Base-by-base conservation (phyloP, 2,329 filamentous ascomycete genomes). In the Cercospora zeae-maydis region DNA sequence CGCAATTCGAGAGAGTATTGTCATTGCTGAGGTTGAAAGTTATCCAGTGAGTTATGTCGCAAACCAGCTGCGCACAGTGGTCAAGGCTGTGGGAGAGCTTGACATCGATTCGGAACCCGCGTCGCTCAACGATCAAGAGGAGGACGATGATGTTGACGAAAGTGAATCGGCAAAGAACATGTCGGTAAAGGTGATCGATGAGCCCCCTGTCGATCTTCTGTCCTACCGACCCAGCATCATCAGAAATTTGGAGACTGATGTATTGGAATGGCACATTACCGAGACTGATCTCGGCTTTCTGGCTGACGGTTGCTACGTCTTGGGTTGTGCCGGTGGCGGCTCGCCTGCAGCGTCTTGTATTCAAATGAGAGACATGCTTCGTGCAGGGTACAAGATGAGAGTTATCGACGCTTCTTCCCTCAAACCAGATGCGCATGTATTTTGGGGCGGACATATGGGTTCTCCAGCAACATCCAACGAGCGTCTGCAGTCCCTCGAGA, bases 401-500 rank as follows among this genome's bases (percentile, higher is more conserved):
- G 80, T 87, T 0, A 76, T 87, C 9, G 82, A 77, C 56, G 80
- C 82, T 0, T 70, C 79, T 10, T 80, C 84, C 59, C 74, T 87
- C 1, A 67, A 77, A 0, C 81, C 84, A 60, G 76, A 82, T 49
- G 82, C 81, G 4, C 75, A 79, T 0, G 79, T 88, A 33, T 83
- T 81, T 8, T 83, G 82, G 61, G 84, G 83, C 9, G 84, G 84
- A 1, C 82, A 82, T 63, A 82, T 82, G 67, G 85, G 86, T 33
- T 85, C 82, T 14, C 86, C 86, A 0, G 84, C 83, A 3, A 85
- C 88, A 0, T 79, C 79, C 0, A 83, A 86, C 61, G 86, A 88
- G 74, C 85, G 86, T 68, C 79, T 87, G 0, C 78, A 80, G 1
- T 83, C 83, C 11, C 80, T 85, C 67, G 85, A 88, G 71, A 77